These are phyloP conservation scores for Penicillium sp. DNA, from an alignment of 2,329 filamentous ascomycete genomes.

Conservation along the genomic window DNA sequence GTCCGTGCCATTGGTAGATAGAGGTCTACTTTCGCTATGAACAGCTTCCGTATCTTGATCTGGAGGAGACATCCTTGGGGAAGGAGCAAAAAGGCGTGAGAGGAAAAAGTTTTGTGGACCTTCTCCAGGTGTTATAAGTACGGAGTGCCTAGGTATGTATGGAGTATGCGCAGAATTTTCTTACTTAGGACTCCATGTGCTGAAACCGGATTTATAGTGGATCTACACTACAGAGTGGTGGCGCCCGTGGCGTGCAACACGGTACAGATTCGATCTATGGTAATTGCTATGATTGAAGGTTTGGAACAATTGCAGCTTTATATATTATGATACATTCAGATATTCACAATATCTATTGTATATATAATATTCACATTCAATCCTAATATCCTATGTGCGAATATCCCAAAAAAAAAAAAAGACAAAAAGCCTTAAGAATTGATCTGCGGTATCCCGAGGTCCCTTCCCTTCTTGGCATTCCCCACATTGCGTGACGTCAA, in stretches of 20 bases:
- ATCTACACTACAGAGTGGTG: not conserved
- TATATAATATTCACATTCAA: too few species aligned
- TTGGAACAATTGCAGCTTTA: not conserved
- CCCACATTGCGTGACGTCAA: not conserved
- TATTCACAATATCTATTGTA: accelerated
- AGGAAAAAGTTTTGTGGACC: not conserved
- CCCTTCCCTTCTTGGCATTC: not conserved
- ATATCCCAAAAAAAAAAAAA: not conserved
- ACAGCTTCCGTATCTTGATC: slow-evolving; percentile 3
- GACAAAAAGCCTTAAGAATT: too few species aligned
- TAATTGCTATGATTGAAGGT: not conserved
- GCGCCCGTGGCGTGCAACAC: not conserved
- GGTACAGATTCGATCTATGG: not conserved
- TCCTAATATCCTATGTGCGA: not conserved
- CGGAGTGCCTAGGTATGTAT: not conserved
- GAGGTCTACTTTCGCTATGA: not conserved
- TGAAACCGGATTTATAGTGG: slow-evolving; percentile 13
- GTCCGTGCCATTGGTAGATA: not conserved
- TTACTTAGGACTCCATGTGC: not conserved
- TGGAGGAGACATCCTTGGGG: slow-evolving; percentile 3
- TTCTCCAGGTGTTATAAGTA: slow-evolving; percentile 6
- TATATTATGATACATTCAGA: not conserved
- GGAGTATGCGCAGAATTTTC: not conserved
- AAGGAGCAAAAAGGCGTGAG: not conserved
- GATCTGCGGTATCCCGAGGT: not conserved